Percentiles rank a stretch among this genome's conserved stretches.
Conservation (phyloP, 768 basidiomycete genomes). For the Tephrocybe sp. region DNA sequence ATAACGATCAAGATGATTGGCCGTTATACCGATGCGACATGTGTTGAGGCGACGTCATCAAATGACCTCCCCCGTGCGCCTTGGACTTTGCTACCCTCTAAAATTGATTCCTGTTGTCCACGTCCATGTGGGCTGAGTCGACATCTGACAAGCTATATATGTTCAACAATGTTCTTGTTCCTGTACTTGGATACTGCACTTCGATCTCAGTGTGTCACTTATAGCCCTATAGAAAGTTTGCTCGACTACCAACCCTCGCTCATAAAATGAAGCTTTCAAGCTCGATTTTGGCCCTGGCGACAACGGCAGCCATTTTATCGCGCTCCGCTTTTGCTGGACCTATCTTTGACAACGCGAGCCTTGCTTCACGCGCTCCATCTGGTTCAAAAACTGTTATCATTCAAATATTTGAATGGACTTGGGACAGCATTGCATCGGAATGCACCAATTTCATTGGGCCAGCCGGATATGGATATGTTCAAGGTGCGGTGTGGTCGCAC, state of each 20-base stretch:
- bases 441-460: constrained; percentile 68
- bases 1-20: neutral
- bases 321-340: constrained; percentile 8
- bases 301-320: constrained; percentile 2
- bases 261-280: constrained; percentile 12
- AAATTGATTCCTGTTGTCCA: neutral
- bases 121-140: constrained; percentile 4
- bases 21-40: neutral
- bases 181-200: too few species aligned
- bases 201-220: too few species aligned
- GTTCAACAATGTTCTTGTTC: neutral
- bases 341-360: constrained; percentile 4
- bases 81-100: neutral
- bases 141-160: constrained; percentile 7
- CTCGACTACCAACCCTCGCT: neutral
- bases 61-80: constrained; percentile 11
- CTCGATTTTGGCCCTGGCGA: constrained; percentile 1
- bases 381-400: constrained; percentile 53
- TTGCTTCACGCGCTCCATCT: constrained; percentile 21
- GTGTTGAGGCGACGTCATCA: neutral
- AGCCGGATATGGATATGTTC: constrained; percentile 69
- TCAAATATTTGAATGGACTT: constrained; percentile 73
- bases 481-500: constrained; percentile 40
- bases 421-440: constrained; percentile 60
- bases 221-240: too few species aligned